These are phyloP conservation scores for Umbelopsis ramanniana DNA, from an alignment of 192 early-diverging fungal genomes.

Conservation along the genomic window DNA sequence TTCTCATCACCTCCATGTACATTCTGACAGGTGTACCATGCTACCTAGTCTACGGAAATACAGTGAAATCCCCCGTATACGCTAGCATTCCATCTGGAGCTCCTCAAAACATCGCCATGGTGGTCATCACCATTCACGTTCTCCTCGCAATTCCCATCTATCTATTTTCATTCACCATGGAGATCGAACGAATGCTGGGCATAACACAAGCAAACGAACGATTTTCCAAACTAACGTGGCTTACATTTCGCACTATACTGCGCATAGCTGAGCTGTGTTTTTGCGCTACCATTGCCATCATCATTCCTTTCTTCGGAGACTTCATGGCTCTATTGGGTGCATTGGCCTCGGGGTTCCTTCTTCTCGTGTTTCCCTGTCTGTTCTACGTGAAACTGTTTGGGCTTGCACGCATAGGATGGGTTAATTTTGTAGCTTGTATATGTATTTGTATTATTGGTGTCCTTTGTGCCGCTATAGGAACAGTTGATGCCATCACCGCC, in stretches of 20 bases:
- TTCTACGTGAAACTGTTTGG: slow-evolving; percentile 78
- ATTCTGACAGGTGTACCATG: slow-evolving; percentile 68
- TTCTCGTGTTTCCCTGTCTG: slow-evolving; percentile 80
- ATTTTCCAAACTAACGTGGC: slow-evolving; percentile 38
- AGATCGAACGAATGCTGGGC: slow-evolving; percentile 68
- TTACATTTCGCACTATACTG: slow-evolving; percentile 51
- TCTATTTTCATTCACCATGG: slow-evolving; percentile 72
- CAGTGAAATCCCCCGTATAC: slow-evolving; percentile 69
- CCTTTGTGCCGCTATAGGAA: slow-evolving; percentile 63
- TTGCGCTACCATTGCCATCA: slow-evolving; percentile 61
- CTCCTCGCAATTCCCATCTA: slow-evolving; percentile 77
- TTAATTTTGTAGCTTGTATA: slow-evolving; percentile 49
- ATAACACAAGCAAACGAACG: slow-evolving; percentile 54
- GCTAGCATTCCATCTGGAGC: slow-evolving; percentile 69
- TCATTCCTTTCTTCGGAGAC: slow-evolving; percentile 78
- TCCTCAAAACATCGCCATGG: slow-evolving; percentile 60
- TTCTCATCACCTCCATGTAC: slow-evolving; percentile 71
- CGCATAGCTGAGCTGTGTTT: slow-evolving; percentile 58
- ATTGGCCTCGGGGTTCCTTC: slow-evolving; percentile 67
- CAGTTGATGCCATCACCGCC: slow-evolving; percentile 62
- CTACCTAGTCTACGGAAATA: slow-evolving; percentile 74
- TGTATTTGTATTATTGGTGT: slow-evolving; percentile 63
- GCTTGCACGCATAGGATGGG: neutral
- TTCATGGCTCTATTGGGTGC: slow-evolving; percentile 77
- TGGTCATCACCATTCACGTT: slow-evolving; percentile 80